A percentile compares a stretch with the other conserved stretches of the same genome.
phyloP scores from a whole-genome alignment of 352 stramenopile genomes.

The Phytophthora constricta region DNA sequence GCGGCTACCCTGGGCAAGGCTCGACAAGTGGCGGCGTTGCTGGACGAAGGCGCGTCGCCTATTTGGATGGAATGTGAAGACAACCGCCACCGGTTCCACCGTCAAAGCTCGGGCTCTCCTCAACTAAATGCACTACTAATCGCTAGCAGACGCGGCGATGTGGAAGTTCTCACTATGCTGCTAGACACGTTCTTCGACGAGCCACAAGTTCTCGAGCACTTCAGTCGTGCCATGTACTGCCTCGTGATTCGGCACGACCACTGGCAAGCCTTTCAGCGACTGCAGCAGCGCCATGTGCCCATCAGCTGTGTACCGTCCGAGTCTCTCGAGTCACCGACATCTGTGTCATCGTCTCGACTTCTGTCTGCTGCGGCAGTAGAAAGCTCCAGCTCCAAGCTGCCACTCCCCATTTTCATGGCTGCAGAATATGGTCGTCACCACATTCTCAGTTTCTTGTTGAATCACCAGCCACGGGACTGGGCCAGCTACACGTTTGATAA shows the following conservation, averaged over 20 bases:
- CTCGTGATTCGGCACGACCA: slow-evolving; percentile 65
- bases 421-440: slow-evolving; percentile 57
- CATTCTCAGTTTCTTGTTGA: slow-evolving; percentile 62
- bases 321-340: slow-evolving; percentile 26
- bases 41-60: slow-evolving; percentile 64
- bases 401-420: slow-evolving; percentile 63
- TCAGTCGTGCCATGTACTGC: slow-evolving; percentile 72
- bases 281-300: slow-evolving; percentile 52
- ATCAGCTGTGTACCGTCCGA: slow-evolving; percentile 34
- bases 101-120: slow-evolving; percentile 16
- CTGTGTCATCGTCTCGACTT: slow-evolving; percentile 19
- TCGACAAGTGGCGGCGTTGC: slow-evolving; percentile 55
- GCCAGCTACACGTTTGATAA: slow-evolving; percentile 63
- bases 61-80: slow-evolving; percentile 53
- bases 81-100: slow-evolving; percentile 16
- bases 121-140: slow-evolving; percentile 70
- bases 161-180: slow-evolving; percentile 59
- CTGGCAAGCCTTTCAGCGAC: slow-evolving; percentile 65
- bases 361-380: slow-evolving; percentile 28
- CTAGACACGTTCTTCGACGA: slow-evolving; percentile 67
- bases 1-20: slow-evolving; percentile 52
- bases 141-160: slow-evolving; percentile 59
- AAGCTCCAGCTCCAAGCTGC: slow-evolving; percentile 44
- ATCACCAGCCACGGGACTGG: slow-evolving; percentile 35
- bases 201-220: slow-evolving; percentile 49